Conservation (phyloP, 371 early-diverging fungal species). For the Lichtheimia hyalospora region DNA sequence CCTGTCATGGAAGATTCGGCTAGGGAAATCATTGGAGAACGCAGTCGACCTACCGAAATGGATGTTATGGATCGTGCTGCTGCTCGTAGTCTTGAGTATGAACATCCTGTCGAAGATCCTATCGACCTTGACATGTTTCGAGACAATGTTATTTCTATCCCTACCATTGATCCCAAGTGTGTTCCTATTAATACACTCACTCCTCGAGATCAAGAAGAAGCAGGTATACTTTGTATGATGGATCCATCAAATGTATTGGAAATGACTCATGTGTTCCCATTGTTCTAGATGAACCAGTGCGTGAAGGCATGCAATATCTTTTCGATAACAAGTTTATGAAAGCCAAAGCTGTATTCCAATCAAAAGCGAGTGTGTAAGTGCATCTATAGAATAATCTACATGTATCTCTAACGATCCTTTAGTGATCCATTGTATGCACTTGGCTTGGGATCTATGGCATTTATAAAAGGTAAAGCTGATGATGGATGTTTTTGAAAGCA, state of each 20-base stretch:
- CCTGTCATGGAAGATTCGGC: constrained; percentile 18
- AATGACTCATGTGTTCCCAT: no score
- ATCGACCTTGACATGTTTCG: constrained; percentile 21
- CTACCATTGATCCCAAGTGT: constrained; percentile 18
- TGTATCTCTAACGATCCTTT: no score
- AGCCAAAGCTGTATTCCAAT: constrained; percentile 43
- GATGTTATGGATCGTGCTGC: constrained; percentile 8
- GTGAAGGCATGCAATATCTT: constrained; percentile 40
- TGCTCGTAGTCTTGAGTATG: constrained; percentile 18
- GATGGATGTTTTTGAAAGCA: background rate
- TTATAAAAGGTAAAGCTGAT: constrained; percentile 37
- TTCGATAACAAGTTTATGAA: constrained; percentile 56
- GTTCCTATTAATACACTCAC: constrained; percentile 40
- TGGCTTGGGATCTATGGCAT: constrained; percentile 50
- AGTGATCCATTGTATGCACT: constrained; percentile 49
- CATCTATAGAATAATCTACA: background rate
- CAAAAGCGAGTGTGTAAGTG: constrained; percentile 35
- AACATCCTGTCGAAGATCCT: constrained; percentile 24
- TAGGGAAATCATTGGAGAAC: constrained; percentile 7
- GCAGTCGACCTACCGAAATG: constrained; percentile 5
- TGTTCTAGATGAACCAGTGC: constrained; percentile 47
- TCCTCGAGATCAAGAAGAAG: constrained; percentile 55
- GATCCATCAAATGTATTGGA: no score
- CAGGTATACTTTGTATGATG: constrained; percentile 27
- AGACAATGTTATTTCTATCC: constrained; percentile 20